phyloP scores from a whole-genome alignment of 2,329 filamentous ascomycete genomes.

The Ascosphaera pollenicola region DNA sequence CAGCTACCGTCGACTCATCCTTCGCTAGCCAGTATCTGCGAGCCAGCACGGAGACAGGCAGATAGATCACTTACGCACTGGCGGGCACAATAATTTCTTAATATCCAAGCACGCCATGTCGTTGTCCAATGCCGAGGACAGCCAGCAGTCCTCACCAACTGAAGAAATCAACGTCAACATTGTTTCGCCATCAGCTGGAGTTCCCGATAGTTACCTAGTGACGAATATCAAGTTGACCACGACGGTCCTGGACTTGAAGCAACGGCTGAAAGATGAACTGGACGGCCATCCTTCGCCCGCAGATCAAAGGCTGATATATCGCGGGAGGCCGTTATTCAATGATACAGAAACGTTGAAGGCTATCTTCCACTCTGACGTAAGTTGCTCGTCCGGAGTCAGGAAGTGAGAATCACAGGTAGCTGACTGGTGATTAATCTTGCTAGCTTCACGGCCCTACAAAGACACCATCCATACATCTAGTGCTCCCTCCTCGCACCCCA shows the following conservation, averaged over 20 bases:
- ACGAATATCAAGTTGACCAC: slow-evolving; percentile 15
- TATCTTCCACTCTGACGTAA: slow-evolving; percentile 20
- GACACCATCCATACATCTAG: slow-evolving; percentile 18
- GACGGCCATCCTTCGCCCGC: slow-evolving; percentile 22
- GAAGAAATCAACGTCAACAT: slow-evolving; percentile 15
- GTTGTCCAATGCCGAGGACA: too few relatives aligned
- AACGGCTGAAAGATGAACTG: slow-evolving; percentile 27
- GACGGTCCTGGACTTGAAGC: slow-evolving; percentile 31
- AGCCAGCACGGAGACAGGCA: too few relatives aligned
- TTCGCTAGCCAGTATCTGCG: too few relatives aligned
- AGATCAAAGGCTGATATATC: slow-evolving; percentile 35
- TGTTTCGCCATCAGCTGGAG: slow-evolving; percentile 19
- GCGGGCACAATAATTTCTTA: too few relatives aligned
- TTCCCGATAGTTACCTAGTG: slow-evolving; percentile 17
- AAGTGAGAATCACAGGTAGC: too few relatives aligned
- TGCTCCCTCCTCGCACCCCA: slow-evolving; percentile 16
- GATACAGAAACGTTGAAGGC: slow-evolving; percentile 26
- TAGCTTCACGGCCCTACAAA: slow-evolving; percentile 6
- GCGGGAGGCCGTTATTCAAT: slow-evolving; percentile 29
- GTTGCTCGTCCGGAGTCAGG: too few relatives aligned
- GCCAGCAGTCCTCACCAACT: not conserved
- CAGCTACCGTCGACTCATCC: too few relatives aligned
- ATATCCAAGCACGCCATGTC: too few relatives aligned
- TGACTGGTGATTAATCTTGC: too few relatives aligned
- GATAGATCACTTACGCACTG: too few relatives aligned